These are phyloP conservation scores for Parsonsia alboflavescens DNA, from an alignment of 257 asterid genomes.

Conservation along the genomic window DNA sequence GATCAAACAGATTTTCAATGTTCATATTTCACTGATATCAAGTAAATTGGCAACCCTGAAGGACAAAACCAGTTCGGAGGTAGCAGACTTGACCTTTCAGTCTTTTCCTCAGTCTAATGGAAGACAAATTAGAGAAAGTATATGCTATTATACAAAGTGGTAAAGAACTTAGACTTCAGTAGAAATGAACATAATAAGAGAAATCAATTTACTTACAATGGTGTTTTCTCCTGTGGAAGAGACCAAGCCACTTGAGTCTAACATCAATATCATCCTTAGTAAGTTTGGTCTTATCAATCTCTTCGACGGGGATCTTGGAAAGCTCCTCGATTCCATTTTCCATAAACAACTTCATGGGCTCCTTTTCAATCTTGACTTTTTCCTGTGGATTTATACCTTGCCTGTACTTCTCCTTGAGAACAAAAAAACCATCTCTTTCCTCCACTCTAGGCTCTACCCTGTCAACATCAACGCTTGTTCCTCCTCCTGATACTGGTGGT, in stretches of 20 bases:
- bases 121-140: neutral
- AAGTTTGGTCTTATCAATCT: conserved; percentile 62
- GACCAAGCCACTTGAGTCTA: conserved; percentile 96
- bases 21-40: neutral
- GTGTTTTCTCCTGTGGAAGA: conserved; percentile 83
- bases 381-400: conserved; percentile 79
- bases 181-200: neutral
- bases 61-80: neutral
- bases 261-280: conserved; percentile 81
- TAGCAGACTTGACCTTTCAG: neutral
- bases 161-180: neutral
- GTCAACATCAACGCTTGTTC: conserved; percentile 27
- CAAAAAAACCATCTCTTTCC: conserved; percentile 61
- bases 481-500: conserved; percentile 30
- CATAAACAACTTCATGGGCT: conserved; percentile 85
- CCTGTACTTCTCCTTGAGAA: conserved; percentile 78
- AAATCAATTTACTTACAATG: conserved; percentile 52
- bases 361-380: conserved; percentile 78
- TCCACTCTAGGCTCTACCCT: conserved; percentile 86
- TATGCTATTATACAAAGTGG: neutral
- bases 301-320: conserved; percentile 58
- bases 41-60: neutral
- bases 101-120: neutral
- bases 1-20: neutral
- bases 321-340: conserved; percentile 75